Evolutionary conservation across 2,329 filamentous ascomycete genomes (phyloP), one percentile per base, ranked within the genome.

Genomic region (Apiospora kogelbergensis): DNA sequence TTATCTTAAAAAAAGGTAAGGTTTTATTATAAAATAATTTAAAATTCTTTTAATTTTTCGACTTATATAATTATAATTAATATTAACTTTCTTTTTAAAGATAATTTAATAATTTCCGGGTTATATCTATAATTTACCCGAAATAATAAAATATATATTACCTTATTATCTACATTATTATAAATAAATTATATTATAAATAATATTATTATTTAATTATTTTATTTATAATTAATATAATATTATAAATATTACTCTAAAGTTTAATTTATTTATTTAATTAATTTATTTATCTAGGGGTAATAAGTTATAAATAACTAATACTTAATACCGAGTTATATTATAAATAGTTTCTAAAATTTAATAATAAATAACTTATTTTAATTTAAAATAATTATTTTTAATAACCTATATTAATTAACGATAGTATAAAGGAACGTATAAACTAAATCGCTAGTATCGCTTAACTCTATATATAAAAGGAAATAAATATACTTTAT

Each of bases 241-340:
- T 26, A 63, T 48, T 30, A n/a, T 67, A 71, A 37, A 20, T 72
- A 71, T 26, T 69, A 42, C 64, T 72, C 37, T 2, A 66, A 33
- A 26, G 41, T 65, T 26, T 71, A 48, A 63, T 67, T 69, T 45
- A 66, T 69, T 44, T 40, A 33, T 69, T 71, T n/a, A 63, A 66
- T 65, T 66, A 66, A 66, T 40, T 45, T 37, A 41, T 68, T 63
- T 17, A 22, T 70, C 48, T 68, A 68, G 40, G 63, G 53, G 60
- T 72, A 67, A 70, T 40, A 63, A 15, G 40, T 26, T 33, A 22
- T 65, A 17, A 45, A 65, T 65, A 65, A 15, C 33, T 65, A 45
- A 65, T 65, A 45, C 22, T 26, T 44, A 11, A 65, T 30, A 24
- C 42, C 30, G 13, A 65, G 22, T 24, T 65, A 45, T 65, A 11